phyloP scores from a whole-genome alignment of 108 stramenopile species.

The Pelagomonas calceolata region DNA sequence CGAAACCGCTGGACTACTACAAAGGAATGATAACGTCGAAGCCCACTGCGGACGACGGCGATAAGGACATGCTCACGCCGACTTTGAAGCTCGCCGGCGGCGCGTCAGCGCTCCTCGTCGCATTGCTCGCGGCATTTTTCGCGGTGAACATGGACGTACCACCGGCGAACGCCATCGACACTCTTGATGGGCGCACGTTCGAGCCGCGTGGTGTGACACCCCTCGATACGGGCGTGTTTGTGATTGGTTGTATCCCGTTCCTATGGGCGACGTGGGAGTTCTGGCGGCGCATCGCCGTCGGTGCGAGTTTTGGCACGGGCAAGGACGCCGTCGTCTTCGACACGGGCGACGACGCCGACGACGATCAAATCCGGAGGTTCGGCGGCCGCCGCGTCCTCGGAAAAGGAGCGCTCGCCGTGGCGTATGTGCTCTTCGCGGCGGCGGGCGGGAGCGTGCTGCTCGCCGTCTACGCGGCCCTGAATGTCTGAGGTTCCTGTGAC shows the following conservation, averaged over 20 bases:
- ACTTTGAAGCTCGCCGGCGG: too few species aligned
- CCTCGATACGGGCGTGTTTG: constrained; percentile 17
- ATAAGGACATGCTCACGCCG: too few species aligned
- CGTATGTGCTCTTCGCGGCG: not conserved
- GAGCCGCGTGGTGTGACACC: not conserved
- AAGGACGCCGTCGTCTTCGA: constrained; percentile 50
- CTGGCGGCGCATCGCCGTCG: constrained; percentile 70
- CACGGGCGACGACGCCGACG: constrained; percentile 15
- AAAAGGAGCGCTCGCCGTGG: not conserved
- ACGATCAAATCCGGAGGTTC: constrained; percentile 8
- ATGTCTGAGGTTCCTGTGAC: not conserved
- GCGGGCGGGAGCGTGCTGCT: not conserved
- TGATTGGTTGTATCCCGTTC: constrained; percentile 40
- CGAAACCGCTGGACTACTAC: too few species aligned
- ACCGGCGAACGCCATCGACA: too few species aligned
- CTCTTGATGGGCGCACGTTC: too few species aligned
- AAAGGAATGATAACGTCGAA: too few species aligned
- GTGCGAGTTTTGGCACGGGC: constrained; percentile 66
- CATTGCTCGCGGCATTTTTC: too few species aligned
- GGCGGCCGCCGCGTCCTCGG: constrained; percentile 1
- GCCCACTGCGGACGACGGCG: too few species aligned
- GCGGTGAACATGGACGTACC: too few species aligned
- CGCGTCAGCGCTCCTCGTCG: too few species aligned
- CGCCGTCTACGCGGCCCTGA: not conserved
- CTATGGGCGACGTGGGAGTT: constrained; percentile 68